Evolutionary conservation across 1,139 yeast species (phyloP).

Genomic region (Pichia sp.): DNA sequence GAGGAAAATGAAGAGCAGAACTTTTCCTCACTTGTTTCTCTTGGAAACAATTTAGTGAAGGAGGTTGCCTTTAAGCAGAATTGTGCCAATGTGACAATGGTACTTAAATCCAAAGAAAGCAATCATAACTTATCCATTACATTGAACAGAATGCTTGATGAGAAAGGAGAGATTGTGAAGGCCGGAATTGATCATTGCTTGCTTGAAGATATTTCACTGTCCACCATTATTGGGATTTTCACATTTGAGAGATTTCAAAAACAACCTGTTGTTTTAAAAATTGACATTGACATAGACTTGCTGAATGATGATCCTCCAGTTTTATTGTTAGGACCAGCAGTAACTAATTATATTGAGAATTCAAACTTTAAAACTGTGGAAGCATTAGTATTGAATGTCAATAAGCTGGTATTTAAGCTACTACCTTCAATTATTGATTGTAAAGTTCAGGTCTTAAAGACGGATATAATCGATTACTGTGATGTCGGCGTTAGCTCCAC

Average conservation of each 20-base stretch:
- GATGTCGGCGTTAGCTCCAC: conserved; percentile 80
- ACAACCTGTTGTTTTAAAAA: conserved; percentile 61
- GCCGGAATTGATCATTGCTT: neutral
- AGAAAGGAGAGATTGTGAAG: conserved; percentile 15
- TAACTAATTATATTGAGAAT: conserved; percentile 52
- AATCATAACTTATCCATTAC: conserved; percentile 6
- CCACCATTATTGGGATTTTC: conserved; percentile 82
- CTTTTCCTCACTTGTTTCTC: conserved; percentile 49
- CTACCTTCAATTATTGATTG: conserved; percentile 34
- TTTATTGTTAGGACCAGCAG: conserved; percentile 7
- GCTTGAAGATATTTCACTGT: conserved; percentile 11
- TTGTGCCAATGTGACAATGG: conserved; percentile 20
- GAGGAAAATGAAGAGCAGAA: conserved; percentile 42
- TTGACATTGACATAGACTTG: conserved; percentile 42
- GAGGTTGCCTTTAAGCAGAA: conserved; percentile 29
- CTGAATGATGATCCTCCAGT: conserved; percentile 15
- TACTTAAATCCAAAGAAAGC: conserved; percentile 6
- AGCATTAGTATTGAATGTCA: conserved; percentile 74
- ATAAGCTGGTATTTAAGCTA: conserved; percentile 46
- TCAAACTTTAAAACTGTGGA: conserved; percentile 89
- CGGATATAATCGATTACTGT: conserved; percentile 83
- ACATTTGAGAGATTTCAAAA: conserved; percentile 79
- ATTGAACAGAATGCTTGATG: conserved; percentile 12
- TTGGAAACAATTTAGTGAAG: conserved; percentile 55
- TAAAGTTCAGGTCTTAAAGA: conserved; percentile 69